A percentile compares a stretch with the other conserved stretches of the same genome.
Conservation (phyloP, 306 rosid genomes). For the Senna tora region DNA sequence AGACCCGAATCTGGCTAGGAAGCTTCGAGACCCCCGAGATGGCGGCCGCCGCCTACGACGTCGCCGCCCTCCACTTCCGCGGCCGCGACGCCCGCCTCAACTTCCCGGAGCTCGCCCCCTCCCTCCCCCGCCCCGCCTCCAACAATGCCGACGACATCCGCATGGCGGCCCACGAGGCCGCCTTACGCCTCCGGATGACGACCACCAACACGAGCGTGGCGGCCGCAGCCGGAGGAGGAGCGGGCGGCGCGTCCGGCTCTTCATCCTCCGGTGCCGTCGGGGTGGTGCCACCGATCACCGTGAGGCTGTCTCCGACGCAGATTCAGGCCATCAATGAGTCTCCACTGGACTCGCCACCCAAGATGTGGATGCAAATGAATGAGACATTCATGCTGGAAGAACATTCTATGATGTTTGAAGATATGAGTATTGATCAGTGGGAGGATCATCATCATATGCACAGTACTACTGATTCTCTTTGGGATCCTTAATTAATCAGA, state of each 20-base stretch:
- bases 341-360: slow-evolving; percentile 56
- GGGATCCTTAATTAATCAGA: slow-evolving; percentile 48
- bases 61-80: slow-evolving; percentile 73
- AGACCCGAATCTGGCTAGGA: slow-evolving; percentile 86
- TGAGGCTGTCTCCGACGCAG: slow-evolving; percentile 53
- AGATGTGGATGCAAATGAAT: slow-evolving; percentile 54
- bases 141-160: slow-evolving; percentile 73
- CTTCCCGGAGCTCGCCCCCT: slow-evolving; percentile 62
- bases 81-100: slow-evolving; percentile 73
- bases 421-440: slow-evolving; percentile 40
- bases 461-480: slow-evolving; percentile 47
- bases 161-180: slow-evolving; percentile 86
- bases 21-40: slow-evolving; percentile 82
- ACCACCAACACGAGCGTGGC: not conserved
- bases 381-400: slow-evolving; percentile 46
- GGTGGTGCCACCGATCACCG: slow-evolving; percentile 44
- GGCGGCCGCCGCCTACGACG: slow-evolving; percentile 93
- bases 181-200: slow-evolving; percentile 53
- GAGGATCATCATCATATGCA: slow-evolving; percentile 33
- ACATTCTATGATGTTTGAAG: slow-evolving; percentile 44
- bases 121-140: slow-evolving; percentile 67
- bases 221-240: not conserved
- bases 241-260: not conserved
- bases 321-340: slow-evolving; percentile 64
- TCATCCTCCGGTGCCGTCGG: not conserved